These are phyloP conservation scores for Dryas drummondii DNA, from an alignment of 306 rosid genomes.

Conservation along the genomic window DNA sequence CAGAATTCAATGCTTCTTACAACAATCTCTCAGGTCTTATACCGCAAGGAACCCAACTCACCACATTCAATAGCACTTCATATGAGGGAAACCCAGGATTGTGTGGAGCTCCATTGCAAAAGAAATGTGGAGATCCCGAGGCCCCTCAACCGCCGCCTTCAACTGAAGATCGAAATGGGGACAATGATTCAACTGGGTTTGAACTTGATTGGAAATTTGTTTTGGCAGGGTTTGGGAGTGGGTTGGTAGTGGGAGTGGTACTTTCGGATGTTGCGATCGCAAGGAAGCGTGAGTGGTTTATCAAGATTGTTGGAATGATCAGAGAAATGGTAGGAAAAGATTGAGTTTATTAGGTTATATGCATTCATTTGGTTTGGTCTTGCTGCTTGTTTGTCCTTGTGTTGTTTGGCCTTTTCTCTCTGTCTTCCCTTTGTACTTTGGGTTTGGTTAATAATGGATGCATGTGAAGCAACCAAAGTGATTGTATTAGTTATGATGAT, in stretches of 20 bases:
- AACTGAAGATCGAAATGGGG: background rate
- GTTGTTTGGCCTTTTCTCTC: too few relatives aligned
- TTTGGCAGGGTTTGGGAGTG: background rate
- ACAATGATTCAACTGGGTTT: too few relatives aligned
- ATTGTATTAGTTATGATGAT: too few relatives aligned
- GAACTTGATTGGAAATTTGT: background rate
- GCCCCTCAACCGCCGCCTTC: background rate
- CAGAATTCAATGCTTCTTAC: background rate
- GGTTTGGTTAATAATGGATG: too few relatives aligned
- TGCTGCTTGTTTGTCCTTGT: too few relatives aligned
- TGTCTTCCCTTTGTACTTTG: too few relatives aligned
- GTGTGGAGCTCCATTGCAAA: background rate
- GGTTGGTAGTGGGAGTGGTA: background rate
- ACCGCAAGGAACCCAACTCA: background rate
- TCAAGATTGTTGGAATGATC: background rate
- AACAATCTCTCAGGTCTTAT: background rate
- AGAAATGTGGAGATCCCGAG: background rate
- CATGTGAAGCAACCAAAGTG: too few relatives aligned
- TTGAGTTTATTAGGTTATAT: background rate
- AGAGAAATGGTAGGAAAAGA: background rate
- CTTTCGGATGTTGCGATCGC: background rate
- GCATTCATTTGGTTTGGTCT: too few relatives aligned
- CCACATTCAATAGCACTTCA: background rate
- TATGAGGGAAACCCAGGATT: background rate
- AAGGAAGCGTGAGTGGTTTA: background rate